A percentile compares a stretch with the other conserved stretches of the same genome.
Evolutionary conservation across 1,284 basidiomycete genomes (phyloP).

Genomic region (Wolfiporia cocos): DNA sequence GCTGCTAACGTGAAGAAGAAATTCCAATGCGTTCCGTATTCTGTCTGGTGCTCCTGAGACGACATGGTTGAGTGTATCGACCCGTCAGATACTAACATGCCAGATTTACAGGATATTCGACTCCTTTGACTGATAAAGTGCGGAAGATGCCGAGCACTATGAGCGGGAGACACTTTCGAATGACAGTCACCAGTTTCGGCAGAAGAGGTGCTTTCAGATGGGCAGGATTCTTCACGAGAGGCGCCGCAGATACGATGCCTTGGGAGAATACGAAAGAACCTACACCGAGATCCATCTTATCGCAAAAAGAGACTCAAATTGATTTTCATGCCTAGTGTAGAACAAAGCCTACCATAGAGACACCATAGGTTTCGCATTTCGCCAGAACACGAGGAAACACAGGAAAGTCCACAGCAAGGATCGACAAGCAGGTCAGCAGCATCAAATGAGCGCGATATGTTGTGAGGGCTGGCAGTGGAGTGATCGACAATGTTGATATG

Average conservation of each 20-base stretch:
- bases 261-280: constrained; percentile 96
- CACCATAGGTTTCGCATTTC: constrained; percentile 94
- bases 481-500: constrained; percentile 13
- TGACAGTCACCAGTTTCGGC: constrained; percentile 44
- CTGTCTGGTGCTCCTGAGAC: constrained; percentile 90
- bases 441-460: constrained; percentile 95
- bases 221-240: constrained; percentile 56
- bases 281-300: constrained; percentile 96
- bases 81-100: neutral
- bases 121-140: constrained; percentile 86
- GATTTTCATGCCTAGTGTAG: neutral
- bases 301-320: no score
- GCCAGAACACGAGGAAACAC: constrained; percentile 86
- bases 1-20: constrained; percentile 94
- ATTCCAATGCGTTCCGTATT: constrained; percentile 98
- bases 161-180: constrained; percentile 63
- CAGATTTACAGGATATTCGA: constrained; percentile 80
- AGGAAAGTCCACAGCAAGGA: constrained; percentile 94
- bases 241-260: constrained; percentile 83
- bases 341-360: constrained; percentile 68
- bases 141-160: constrained; percentile 73
- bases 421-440: constrained; percentile 86
- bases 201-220: constrained; percentile 43
- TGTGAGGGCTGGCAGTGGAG: constrained; percentile 64
- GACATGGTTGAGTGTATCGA: no score